A percentile compares a stretch with the other conserved stretches of the same genome.
phyloP scores from a whole-genome alignment of 805 yeast genomes.

The Schwanniomyces pseudopolymorphus region DNA sequence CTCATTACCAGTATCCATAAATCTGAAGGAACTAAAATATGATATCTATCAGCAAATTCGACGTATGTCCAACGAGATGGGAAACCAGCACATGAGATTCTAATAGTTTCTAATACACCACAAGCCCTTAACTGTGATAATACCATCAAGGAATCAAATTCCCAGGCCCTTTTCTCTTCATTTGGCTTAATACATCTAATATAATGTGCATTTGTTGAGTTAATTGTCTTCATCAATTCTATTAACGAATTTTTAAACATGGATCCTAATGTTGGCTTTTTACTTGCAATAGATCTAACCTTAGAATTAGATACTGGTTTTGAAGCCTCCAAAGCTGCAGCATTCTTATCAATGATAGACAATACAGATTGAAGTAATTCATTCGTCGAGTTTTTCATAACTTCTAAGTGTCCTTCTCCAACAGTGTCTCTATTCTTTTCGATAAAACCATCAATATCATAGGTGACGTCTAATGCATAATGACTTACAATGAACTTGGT shows the following conservation, averaged over 20 bases:
- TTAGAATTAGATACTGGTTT: conserved; percentile 28
- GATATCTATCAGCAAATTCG: conserved; percentile 88
- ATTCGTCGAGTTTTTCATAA: conserved; percentile 68
- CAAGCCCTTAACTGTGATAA: conserved; percentile 94
- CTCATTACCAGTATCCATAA: conserved; percentile 64
- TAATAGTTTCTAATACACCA: conserved; percentile 95
- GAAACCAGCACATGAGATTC: conserved; percentile 97
- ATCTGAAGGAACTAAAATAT: conserved; percentile 71
- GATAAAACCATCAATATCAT: conserved; percentile 90
- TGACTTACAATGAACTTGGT: conserved; percentile 87
- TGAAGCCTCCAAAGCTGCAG: conserved; percentile 48
- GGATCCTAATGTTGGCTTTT: conserved; percentile 92
- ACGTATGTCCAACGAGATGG: conserved; percentile 95
- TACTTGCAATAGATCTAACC: conserved; percentile 46
- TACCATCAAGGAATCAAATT: conserved; percentile 92
- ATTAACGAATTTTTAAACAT: conserved; percentile 90
- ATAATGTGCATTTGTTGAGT: conserved; percentile 94
- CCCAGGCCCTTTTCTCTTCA: conserved; percentile 93
- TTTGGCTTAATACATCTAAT: conserved; percentile 97
- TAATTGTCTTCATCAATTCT: conserved; percentile 88
- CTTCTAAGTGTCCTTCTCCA: conserved; percentile 91
- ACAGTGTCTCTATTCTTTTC: conserved; percentile 98
- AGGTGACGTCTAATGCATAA: conserved; percentile 91
- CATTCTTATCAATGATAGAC: conserved; percentile 58
- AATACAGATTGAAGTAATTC: conserved; percentile 64